phyloP scores from a whole-genome alignment of 768 basidiomycete genomes.

The Xanthoconium stramineum region DNA sequence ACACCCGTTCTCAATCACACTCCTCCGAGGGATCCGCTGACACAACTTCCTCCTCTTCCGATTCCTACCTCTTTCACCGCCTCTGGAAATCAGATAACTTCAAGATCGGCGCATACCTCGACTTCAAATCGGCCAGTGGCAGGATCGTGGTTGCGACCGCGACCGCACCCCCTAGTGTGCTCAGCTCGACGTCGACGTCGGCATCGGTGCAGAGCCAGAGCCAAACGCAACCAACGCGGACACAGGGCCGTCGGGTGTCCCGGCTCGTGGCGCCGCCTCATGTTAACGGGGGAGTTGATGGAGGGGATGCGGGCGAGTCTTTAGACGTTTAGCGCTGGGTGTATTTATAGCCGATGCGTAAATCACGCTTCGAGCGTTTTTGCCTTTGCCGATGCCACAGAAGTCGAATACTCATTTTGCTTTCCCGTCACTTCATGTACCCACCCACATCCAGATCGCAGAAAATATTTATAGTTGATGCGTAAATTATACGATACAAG shows the following conservation, averaged over 20 bases:
- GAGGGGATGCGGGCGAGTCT: conserved; percentile 1
- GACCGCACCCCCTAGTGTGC: neutral
- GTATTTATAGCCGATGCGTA: neutral
- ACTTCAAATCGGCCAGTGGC: conserved; percentile 48
- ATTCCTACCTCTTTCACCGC: conserved; percentile 59
- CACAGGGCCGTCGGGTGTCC: conserved; percentile 1
- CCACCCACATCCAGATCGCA: neutral
- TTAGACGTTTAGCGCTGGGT: conserved; percentile 10
- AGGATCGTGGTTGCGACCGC: conserved; percentile 50
- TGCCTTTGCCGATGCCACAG: too few species aligned
- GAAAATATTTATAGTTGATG: conserved; percentile 32
- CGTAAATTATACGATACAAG: conserved; percentile 31
- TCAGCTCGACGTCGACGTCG: neutral
- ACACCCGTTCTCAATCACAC: neutral
- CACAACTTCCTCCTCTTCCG: conserved; percentile 4
- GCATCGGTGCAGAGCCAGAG: too few species aligned
- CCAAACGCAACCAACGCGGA: too few species aligned
- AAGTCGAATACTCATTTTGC: too few species aligned
- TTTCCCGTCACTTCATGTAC: too few species aligned
- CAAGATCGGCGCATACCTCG: conserved; percentile 55
- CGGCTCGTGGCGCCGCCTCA: conserved; percentile 2
- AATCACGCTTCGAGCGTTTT: neutral
- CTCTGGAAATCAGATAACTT: conserved; percentile 64
- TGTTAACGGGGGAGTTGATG: too few species aligned
- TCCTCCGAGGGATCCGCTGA: neutral